Percentiles rank a stretch among this genome's conserved stretches.
Conservation (phyloP, 73 alveolate species). For the Symbiodinium natans region DNA sequence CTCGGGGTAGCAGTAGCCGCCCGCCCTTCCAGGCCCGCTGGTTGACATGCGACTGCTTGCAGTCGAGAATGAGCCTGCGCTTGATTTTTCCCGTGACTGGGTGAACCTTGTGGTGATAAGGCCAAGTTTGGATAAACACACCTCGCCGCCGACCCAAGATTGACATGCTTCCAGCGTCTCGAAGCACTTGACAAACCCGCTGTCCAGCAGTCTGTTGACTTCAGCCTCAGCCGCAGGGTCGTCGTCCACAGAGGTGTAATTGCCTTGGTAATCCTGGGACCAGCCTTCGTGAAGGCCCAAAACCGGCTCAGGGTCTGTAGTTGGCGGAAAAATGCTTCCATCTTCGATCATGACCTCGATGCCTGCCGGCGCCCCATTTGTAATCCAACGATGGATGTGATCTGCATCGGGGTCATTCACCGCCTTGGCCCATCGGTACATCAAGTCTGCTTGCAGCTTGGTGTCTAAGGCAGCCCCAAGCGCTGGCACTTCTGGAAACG, state of each 20-base stretch:
- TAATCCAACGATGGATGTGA: background rate
- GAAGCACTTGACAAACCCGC: background rate
- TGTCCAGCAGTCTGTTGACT: background rate
- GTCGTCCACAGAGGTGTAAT: constrained; percentile 18
- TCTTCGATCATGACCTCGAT: background rate
- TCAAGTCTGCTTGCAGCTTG: background rate
- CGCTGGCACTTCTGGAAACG: background rate
- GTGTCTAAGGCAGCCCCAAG: background rate
- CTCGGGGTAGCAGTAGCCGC: background rate
- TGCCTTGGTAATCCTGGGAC: background rate
- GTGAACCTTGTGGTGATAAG: constrained; percentile 31
- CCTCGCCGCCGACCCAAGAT: background rate
- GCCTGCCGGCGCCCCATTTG: constrained; percentile 28
- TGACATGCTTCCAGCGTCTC: background rate
- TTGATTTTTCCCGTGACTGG: background rate
- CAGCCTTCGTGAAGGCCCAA: background rate
- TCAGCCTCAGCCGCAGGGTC: background rate
- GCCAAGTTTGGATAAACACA: constrained; percentile 15
- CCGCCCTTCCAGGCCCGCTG: constrained; percentile 22
- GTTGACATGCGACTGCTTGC: constrained; percentile 39
- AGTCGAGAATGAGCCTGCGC: constrained; percentile 18
- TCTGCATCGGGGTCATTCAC: background rate
- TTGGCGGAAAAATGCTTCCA: background rate
- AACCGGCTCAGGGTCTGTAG: background rate
- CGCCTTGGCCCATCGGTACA: background rate